Evolutionary conservation across 352 stramenopile genomes (phyloP), one percentile per base, ranked within the genome.

Genomic region (Pythium brachiatum): DNA sequence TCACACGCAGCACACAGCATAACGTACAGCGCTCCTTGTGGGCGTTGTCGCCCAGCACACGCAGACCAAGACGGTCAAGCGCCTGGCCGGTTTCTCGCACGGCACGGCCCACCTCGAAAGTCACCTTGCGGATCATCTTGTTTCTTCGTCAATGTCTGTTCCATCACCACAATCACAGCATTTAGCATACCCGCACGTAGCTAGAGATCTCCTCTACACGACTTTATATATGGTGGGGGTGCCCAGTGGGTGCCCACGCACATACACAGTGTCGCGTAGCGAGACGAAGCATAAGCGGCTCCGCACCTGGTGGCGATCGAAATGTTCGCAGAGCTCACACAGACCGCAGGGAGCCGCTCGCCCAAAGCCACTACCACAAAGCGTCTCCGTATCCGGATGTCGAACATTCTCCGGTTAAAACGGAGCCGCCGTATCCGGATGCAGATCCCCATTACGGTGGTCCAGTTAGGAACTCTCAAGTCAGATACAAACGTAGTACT

Each of bases 51-150:
- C 91, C 84, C 13, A 94, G 65, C 53, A 94, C 94, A 46, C 92
- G 83, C 51, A 98, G 75, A 36, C 95, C 96, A 29, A 97, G 81
- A 53, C 96, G 90, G 75, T 99, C 96, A 20, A 99, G 74, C 31
- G 93, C 93, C 85, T 98, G 96, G 66, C 95, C 96, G 46, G 95
- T 98, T 86, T 99, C 96, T 53, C 95, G 90, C 58, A 98, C 87
- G 58, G 88, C 92, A 56, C 94, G 88, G 62, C 94, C 94, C 53
- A 98, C 69, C 67, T 93, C 79, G 75, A 94, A 93, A 23, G 80
- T 93, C 70, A 95, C 85, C 73, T 92, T 95, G 71, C 86, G 86
- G 78, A 95, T 80, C 86, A 93, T 95, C 48, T 63, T 86, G 41
- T 57, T 70, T 54, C 51, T 23, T 60, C 48, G 51, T 66, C 16